Evolutionary conservation across 108 stramenopile species (phyloP).

Genomic region (Skeletonema potamos): DNA sequence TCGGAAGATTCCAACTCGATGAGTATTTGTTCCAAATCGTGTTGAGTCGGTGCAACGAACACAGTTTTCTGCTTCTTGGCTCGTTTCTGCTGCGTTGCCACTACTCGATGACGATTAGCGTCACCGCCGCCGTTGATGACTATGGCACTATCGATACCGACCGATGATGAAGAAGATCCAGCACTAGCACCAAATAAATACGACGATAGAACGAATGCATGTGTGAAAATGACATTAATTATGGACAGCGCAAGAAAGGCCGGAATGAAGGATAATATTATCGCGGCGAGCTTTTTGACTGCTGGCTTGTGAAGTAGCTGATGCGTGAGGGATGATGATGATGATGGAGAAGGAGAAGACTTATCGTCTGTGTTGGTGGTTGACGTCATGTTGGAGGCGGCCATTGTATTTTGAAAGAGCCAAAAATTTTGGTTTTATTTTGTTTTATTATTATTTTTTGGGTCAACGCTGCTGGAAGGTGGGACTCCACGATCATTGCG

Average conservation of each 20-base stretch:
- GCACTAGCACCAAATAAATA: not conserved
- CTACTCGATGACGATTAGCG: too few species aligned
- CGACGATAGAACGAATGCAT: not conserved
- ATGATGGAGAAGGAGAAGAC: not conserved
- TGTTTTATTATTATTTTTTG: too few species aligned
- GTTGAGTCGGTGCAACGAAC: conserved; percentile 18
- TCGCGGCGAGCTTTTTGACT: not conserved
- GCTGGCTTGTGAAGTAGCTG: not conserved
- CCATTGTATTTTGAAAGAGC: not conserved
- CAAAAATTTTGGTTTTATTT: not conserved
- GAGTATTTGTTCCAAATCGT: conserved; percentile 26
- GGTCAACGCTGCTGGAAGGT: too few species aligned
- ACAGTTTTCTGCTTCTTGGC: conserved; percentile 8
- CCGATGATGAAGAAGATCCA: too few species aligned
- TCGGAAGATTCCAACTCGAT: conserved; percentile 23
- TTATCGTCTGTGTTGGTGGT: not conserved
- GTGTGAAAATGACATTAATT: conserved; percentile 15
- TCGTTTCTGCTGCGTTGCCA: not conserved
- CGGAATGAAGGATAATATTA: conserved; percentile 4
- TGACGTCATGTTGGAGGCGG: not conserved
- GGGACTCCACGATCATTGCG: not conserved
- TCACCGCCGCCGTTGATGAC: not conserved
- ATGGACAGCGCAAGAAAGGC: conserved; percentile 5
- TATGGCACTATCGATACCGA: too few species aligned
- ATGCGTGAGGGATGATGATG: not conserved